A percentile compares a stretch with the other conserved stretches of the same genome.
Evolutionary conservation across 768 basidiomycete genomes (phyloP).

Genomic region (Russula brevipes): DNA sequence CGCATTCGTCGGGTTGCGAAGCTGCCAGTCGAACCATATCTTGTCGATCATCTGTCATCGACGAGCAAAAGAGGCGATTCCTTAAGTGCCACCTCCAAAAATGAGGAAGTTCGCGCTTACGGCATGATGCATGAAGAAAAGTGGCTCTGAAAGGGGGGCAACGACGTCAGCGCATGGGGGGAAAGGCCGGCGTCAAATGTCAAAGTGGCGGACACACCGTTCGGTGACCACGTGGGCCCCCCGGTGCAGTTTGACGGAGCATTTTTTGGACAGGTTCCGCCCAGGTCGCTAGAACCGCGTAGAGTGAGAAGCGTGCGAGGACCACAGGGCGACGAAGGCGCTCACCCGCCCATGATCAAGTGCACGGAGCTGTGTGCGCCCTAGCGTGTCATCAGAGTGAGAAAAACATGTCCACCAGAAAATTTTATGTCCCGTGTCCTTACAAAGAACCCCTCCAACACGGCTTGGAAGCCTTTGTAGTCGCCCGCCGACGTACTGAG

Average conservation of each 20-base stretch:
- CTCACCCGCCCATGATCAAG: constrained; percentile 33
- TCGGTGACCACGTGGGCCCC: constrained; percentile 32
- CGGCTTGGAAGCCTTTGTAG: constrained; percentile 31
- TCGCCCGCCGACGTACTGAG: constrained; percentile 31
- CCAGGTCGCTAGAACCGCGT: constrained; percentile 28
- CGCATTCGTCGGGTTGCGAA: too few species aligned
- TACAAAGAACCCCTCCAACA: constrained; percentile 32
- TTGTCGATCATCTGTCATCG: too few species aligned
- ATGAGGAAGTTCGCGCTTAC: too few species aligned
- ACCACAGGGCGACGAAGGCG: neutral
- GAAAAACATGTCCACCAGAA: neutral
- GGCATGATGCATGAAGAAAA: too few species aligned
- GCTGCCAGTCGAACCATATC: too few species aligned
- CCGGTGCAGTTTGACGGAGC: constrained; percentile 28
- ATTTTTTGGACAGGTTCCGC: constrained; percentile 30
- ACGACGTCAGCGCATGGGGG: too few species aligned
- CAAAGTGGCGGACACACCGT: constrained; percentile 23
- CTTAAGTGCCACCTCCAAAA: too few species aligned
- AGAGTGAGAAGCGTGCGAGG: neutral
- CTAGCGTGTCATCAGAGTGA: constrained; percentile 22
- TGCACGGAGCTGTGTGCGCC: constrained; percentile 35
- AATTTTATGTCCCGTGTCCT: neutral
- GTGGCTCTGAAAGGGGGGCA: too few species aligned
- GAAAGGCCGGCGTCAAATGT: too few species aligned
- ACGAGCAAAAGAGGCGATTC: too few species aligned